These are phyloP conservation scores for Daldinia sp. DNA, from an alignment of 2,329 filamentous ascomycete genomes.

Conservation along the genomic window DNA sequence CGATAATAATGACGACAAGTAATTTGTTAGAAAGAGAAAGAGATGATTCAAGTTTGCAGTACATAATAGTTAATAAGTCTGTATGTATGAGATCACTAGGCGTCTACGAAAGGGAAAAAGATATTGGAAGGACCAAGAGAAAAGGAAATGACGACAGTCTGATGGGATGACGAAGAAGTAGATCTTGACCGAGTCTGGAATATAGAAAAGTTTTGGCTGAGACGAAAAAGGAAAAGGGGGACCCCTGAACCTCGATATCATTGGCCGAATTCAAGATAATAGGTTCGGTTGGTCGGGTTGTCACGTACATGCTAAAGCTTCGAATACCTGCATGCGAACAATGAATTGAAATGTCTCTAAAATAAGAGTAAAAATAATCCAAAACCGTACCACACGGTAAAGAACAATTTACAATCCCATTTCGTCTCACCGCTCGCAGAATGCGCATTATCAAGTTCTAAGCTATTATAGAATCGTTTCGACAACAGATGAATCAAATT, in stretches of 20 bases:
- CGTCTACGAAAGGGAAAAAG: neutral
- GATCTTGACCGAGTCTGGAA: constrained; percentile 19
- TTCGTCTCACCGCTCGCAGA: neutral
- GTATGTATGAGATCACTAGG: constrained; percentile 12
- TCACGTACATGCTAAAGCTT: constrained; percentile 1
- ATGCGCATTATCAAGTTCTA: neutral
- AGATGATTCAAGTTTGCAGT: neutral
- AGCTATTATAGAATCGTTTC: neutral
- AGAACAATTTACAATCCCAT: neutral
- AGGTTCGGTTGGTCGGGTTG: no score
- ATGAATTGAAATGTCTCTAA: constrained; percentile 19
- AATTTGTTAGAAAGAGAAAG: neutral
- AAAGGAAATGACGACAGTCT: constrained; percentile 35
- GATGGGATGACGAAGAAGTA: constrained; percentile 21
- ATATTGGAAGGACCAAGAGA: constrained; percentile 6
- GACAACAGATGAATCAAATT: neutral
- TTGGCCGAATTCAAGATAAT: constrained; percentile 19
- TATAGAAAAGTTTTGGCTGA: constrained; percentile 22
- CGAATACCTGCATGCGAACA: constrained; percentile 19
- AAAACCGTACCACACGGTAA: constrained; percentile 28
- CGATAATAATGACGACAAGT: constrained; percentile 4
- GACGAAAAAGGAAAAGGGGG: constrained; percentile 36
- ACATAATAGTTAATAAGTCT: no score
- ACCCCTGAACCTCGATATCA: constrained; percentile 1
- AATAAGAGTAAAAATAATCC: constrained; percentile 8